Base-by-base conservation (phyloP, 164 flowering plant genomes). In the Warburgia ugandensis region DNA sequence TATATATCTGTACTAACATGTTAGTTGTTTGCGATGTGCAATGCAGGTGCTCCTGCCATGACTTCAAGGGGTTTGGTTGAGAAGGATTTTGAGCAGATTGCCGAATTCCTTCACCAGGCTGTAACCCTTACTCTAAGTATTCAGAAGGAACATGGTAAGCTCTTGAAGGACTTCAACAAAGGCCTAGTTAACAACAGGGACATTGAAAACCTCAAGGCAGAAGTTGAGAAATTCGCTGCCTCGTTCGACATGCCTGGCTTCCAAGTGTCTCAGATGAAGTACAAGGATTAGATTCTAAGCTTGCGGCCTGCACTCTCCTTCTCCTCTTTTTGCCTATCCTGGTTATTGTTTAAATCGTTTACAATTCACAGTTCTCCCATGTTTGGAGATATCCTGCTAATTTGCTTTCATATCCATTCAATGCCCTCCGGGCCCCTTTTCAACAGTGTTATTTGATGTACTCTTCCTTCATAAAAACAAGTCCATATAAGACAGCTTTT, bases 191-290 rank as follows among this genome's bases (percentile, higher is more conserved):
- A 84, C 82, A 89, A 94, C 82, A 78, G 82, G 79, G 97, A 86
- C 37, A 83, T 94, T 29, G 97, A 84, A 54, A 56, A 56, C n/a
- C 97, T 94, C 47, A 94, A 94, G 73, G 84, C 58, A 28, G 84
- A 78, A 7, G 99, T 94, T 1, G 99, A 89, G 80, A 86, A 82
- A 68, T 94, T 94, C 29, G 35, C 99, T 0, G 48, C 77, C 56
- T 80, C 95, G 9, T 94, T 79, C 37, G 99, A 94, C 70, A 94
- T 94, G 99, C 99, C 99, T 1, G 99, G 99, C 1, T 94, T 94
- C 74, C 52, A 43, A 23, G 69, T 73, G 75, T 71, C 92, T 6
- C 86, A 82, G 63, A 86, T 94, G 97, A 94, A 94, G 73, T 89
- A 74, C 84, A 63, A 89, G 81, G 86, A 85, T 62, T 91, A 77